Evolutionary conservation across 192 early-diverging fungal species (phyloP).

Genomic region (Coemansia sp.): DNA sequence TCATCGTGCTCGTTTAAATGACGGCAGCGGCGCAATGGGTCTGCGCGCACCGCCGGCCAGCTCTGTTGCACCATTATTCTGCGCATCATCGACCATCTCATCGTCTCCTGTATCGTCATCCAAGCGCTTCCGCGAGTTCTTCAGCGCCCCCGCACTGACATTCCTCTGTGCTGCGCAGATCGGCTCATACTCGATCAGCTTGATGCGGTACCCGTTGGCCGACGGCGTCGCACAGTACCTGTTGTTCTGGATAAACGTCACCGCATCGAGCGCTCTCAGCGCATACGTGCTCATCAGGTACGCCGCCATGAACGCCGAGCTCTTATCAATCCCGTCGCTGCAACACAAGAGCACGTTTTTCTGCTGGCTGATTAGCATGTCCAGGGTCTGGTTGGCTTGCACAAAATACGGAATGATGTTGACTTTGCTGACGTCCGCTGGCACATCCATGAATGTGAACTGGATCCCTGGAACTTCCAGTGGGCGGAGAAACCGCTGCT

Average conservation of each 20-base stretch:
- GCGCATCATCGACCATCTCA: not conserved
- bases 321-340: conserved; percentile 81
- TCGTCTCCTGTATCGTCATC: conserved; percentile 19
- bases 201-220: conserved; percentile 41
- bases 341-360: conserved; percentile 68
- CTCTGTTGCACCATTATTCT: not conserved
- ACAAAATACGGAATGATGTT: conserved; percentile 82
- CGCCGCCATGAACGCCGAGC: conserved; percentile 83
- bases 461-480: conserved; percentile 59
- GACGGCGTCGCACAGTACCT: conserved; percentile 70
- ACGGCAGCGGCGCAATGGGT: conserved; percentile 8
- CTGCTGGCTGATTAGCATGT: conserved; percentile 35
- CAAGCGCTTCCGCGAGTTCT: conserved; percentile 12
- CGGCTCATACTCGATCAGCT: conserved; percentile 47
- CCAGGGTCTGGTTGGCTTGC: conserved; percentile 60
- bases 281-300: conserved; percentile 81
- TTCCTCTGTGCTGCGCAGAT: conserved; percentile 35
- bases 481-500: conserved; percentile 61
- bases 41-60: not conserved
- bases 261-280: conserved; percentile 68
- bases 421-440: conserved; percentile 72
- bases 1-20: conserved; percentile 25
- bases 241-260: conserved; percentile 80
- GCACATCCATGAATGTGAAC: conserved; percentile 71
- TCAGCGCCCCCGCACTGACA: not conserved